Evolutionary conservation across 2,329 filamentous ascomycete genomes (phyloP).

Genomic region (Coniochaeta pulveracea): DNA sequence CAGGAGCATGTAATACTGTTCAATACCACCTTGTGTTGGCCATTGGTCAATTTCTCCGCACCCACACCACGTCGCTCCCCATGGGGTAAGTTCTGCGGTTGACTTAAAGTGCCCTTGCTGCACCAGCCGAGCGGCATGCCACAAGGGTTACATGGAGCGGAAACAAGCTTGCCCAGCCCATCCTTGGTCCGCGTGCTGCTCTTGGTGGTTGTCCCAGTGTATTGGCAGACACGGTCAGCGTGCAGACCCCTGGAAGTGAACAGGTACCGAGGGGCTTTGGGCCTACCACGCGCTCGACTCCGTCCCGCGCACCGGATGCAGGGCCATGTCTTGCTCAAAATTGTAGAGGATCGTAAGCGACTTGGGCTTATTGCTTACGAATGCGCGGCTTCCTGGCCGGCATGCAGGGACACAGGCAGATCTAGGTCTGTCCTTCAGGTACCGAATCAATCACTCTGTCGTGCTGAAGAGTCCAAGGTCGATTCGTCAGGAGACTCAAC

Average conservation of each 20-base stretch:
- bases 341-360: too few species aligned
- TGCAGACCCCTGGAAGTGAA: not conserved
- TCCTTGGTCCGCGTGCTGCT: not conserved
- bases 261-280: too few species aligned
- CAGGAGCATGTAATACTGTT: conserved; percentile 7
- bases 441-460: too few species aligned
- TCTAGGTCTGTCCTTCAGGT: too few species aligned
- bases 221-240: not conserved
- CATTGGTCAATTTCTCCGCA: conserved; percentile 10
- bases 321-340: too few species aligned
- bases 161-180: conserved; percentile 5
- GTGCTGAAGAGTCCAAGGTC: not conserved
- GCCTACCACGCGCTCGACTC: too few species aligned
- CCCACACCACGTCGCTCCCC: not conserved
- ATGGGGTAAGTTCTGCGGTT: conserved; percentile 2
- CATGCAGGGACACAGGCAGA: too few species aligned
- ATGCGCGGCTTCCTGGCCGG: too few species aligned
- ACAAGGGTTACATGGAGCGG: conserved; percentile 2
- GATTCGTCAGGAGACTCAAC: not conserved
- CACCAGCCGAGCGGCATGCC: not conserved
- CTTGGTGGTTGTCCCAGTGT: not conserved
- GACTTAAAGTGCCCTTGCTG: not conserved
- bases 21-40: not conserved
- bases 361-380: too few species aligned
- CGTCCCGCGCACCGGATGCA: too few species aligned